Evolutionary conservation across 176 grass and related monocot genomes (phyloP), one percentile per base, ranked within the genome.

Genomic region (Oryza glaberrima): DNA sequence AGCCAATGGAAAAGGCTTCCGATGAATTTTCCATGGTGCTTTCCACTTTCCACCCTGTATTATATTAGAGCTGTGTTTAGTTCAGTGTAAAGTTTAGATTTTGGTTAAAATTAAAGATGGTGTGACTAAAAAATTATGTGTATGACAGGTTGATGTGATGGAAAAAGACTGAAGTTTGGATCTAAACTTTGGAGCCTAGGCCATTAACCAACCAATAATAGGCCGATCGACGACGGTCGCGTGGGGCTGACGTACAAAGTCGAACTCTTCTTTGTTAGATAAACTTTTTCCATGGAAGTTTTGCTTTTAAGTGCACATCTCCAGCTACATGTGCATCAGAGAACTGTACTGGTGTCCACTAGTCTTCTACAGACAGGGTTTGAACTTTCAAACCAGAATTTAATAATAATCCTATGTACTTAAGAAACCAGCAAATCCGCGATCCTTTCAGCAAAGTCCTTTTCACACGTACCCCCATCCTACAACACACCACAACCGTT

Each of bases 21-120:
- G 2, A 11, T 11, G 77, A 78, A 83, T 22, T 81, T 81, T 88
- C 70, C 75, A 34, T 52, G 54, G 74, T 1, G 56, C 58, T 11
- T 83, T 88, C 75, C 43, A 49, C 32, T 7, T 77, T n/a, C 30
- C 51, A 32, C 26, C 60, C 26, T 9, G 20, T 26, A 72, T 5
- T 14, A 49, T 12, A 49, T 20, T 19, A 26, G 26, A 26, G 26
- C 25, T 25, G 25, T 25, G 25, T 26, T 26, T 26, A 26, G 1
- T 26, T 26, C 26, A 26, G 1, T 1, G 26, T 26, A 26, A 26
- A 26, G 26, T 26, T 26, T 26, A 1, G 26, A 26, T 26, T 26
- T 26, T 26, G 26, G 1, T 26, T 26, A 26, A 26, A 26, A 26
- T 26, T 26, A 26, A 26, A 26, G 26, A 26, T 26, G 26, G 1